A percentile compares a stretch with the other conserved stretches of the same genome.
phyloP scores from a whole-genome alignment of 2,329 filamentous ascomycete genomes.

The Talaromyces rugulosus region DNA sequence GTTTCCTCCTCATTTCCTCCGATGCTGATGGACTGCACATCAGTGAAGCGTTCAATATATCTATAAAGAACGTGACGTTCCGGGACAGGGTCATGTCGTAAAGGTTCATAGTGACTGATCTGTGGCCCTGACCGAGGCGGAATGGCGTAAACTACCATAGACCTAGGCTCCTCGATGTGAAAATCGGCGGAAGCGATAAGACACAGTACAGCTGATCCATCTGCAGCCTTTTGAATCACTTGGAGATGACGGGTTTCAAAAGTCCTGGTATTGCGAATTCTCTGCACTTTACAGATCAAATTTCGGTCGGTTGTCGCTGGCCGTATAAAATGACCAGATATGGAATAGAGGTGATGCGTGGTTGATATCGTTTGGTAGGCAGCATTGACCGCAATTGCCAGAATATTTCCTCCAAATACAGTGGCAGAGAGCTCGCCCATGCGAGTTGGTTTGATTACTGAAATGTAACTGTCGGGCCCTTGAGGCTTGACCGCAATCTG shows the following conservation, averaged over 20 bases:
- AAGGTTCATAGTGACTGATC: neutral
- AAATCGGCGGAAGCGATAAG: neutral
- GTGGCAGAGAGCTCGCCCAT: neutral
- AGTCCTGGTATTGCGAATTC: neutral
- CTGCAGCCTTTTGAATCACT: neutral
- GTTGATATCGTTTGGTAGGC: neutral
- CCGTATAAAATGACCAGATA: neutral
- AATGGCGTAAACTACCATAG: neutral
- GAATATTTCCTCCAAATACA: neutral
- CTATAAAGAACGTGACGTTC: neutral
- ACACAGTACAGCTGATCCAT: neutral
- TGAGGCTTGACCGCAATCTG: neutral
- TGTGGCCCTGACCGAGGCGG: neutral
- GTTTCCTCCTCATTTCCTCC: neutral
- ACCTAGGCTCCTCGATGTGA: neutral
- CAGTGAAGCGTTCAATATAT: neutral
- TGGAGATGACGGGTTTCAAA: neutral
- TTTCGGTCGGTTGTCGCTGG: neutral
- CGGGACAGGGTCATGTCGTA: neutral
- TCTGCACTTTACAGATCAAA: neutral
- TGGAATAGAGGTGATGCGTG: neutral
- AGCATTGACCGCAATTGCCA: neutral
- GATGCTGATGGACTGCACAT: neutral
- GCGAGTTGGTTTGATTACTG: neutral
- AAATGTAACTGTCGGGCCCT: neutral